phyloP scores from a whole-genome alignment of 2,329 filamentous ascomycete species.

The Sporothrix curviconia region DNA sequence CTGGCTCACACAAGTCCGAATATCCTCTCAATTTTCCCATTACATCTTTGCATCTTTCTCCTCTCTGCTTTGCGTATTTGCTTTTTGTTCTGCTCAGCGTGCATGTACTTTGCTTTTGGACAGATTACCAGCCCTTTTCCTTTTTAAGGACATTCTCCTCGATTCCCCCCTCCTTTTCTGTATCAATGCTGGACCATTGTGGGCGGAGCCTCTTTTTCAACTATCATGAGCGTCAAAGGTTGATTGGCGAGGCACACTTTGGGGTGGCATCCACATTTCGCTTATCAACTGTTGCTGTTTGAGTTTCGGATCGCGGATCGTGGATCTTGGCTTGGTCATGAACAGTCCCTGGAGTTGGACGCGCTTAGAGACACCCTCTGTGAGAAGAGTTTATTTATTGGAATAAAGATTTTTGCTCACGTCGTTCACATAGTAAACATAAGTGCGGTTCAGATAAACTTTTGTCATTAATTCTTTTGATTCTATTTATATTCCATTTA shows the following conservation, averaged over 20 bases:
- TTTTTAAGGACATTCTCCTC: background rate
- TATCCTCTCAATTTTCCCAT: background rate
- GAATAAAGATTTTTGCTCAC: constrained; percentile 5
- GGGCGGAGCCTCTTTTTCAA: background rate
- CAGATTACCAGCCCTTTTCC: background rate
- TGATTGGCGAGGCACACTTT: background rate
- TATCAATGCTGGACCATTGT: constrained; percentile 16
- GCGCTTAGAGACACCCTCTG: constrained; percentile 13
- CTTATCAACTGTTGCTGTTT: too few species aligned
- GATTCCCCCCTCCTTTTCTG: background rate
- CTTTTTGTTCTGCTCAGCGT: too few species aligned
- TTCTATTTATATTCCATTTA: background rate
- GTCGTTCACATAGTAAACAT: too few species aligned
- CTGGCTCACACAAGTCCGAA: background rate
- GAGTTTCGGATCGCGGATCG: too few species aligned
- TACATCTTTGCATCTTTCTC: background rate
- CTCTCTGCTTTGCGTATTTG: too few species aligned
- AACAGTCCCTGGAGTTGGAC: background rate
- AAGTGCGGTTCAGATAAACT: background rate
- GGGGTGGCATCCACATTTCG: background rate
- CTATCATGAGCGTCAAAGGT: background rate
- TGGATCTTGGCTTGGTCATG: background rate
- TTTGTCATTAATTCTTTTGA: background rate
- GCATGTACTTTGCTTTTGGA: too few species aligned
- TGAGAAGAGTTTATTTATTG: background rate